These are phyloP conservation scores for Clathrospora elynae DNA, from an alignment of 2,329 filamentous ascomycete genomes.

Conservation along the genomic window DNA sequence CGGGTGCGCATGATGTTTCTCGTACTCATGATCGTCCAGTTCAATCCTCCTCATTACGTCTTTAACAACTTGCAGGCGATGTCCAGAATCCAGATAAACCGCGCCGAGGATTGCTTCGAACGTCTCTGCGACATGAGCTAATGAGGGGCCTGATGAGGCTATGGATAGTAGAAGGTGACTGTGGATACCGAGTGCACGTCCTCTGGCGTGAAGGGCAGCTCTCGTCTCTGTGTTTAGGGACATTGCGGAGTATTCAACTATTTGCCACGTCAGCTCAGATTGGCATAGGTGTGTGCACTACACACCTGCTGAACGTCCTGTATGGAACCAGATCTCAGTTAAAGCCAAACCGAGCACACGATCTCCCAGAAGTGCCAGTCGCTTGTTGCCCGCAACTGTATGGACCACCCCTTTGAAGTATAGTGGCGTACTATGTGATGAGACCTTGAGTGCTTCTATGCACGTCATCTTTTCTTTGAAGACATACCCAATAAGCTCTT, in stretches of 20 bases:
- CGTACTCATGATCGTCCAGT: constrained; percentile 14
- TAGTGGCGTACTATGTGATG: constrained; percentile 8
- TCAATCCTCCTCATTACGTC: constrained; percentile 12
- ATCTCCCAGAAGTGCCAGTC: constrained; percentile 33
- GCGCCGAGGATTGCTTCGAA: constrained; percentile 33
- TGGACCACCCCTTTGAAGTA: constrained; percentile 20
- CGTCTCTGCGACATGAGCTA: constrained; percentile 22
- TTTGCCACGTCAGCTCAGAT: constrained; percentile 3
- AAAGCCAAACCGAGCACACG: constrained; percentile 19
- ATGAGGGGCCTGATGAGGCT: no score
- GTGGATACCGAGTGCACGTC: constrained; percentile 14
- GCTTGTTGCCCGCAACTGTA: constrained; percentile 19
- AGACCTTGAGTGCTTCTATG: constrained; percentile 27
- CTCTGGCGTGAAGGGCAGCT: constrained; percentile 9
- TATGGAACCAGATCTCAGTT: constrained; percentile 25
- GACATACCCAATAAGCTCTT: constrained; percentile 23
- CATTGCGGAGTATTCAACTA: constrained; percentile 15
- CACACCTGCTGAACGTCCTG: constrained; percentile 15
- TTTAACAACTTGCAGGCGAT: constrained; percentile 13
- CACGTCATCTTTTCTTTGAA: constrained; percentile 28
- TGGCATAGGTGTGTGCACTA: not conserved
- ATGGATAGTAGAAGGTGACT: constrained; percentile 10
- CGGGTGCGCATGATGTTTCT: no score
- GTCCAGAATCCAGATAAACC: constrained; percentile 26
- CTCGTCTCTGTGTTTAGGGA: constrained; percentile 5